Percentiles rank a stretch among this genome's conserved stretches.
These are phyloP conservation scores for Chrysanthemum seticuspe DNA, from an alignment of 129 eudicot genomes.

Conservation along the genomic window DNA sequence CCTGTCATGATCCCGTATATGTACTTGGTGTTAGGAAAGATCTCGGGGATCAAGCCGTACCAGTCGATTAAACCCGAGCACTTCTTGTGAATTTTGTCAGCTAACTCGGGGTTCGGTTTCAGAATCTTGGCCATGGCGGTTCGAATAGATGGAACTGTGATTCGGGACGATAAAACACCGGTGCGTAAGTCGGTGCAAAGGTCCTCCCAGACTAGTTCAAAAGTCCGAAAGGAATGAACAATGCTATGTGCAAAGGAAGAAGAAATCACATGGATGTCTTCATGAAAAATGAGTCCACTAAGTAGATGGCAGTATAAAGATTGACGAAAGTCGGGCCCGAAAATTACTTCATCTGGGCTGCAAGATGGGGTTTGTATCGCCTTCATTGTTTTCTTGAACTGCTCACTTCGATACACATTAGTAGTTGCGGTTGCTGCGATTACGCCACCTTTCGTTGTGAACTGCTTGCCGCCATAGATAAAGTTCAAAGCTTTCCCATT, in stretches of 20 bases:
- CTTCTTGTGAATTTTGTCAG: constrained; percentile 43
- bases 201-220: constrained; percentile 76
- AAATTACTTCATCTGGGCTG: constrained; percentile 92
- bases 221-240: constrained; percentile 75
- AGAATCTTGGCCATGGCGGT: constrained; percentile 59
- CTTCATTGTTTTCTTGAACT: constrained; percentile 63
- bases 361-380: constrained; percentile 67
- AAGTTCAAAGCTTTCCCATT: constrained; percentile 79
- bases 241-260: constrained; percentile 92
- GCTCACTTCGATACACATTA: constrained; percentile 58
- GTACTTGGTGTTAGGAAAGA: constrained; percentile 84
- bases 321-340: constrained; percentile 74
- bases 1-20: constrained; percentile 93
- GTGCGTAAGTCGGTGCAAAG: constrained; percentile 54
- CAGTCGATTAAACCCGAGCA: constrained; percentile 64
- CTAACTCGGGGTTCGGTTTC: constrained; percentile 69
- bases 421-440: constrained; percentile 87
- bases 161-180: constrained; percentile 51
- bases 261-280: constrained; percentile 55
- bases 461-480: constrained; percentile 82
- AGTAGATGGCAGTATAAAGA: constrained; percentile 85
- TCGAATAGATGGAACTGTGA: constrained; percentile 59
- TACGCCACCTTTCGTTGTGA: constrained; percentile 79
- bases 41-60: constrained; percentile 68
- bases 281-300: constrained; percentile 64